Evolutionary conservation across 495 filamentous ascomycete species (phyloP), one percentile per base, ranked within the genome.

Genomic region (Neurospora sp.): DNA sequence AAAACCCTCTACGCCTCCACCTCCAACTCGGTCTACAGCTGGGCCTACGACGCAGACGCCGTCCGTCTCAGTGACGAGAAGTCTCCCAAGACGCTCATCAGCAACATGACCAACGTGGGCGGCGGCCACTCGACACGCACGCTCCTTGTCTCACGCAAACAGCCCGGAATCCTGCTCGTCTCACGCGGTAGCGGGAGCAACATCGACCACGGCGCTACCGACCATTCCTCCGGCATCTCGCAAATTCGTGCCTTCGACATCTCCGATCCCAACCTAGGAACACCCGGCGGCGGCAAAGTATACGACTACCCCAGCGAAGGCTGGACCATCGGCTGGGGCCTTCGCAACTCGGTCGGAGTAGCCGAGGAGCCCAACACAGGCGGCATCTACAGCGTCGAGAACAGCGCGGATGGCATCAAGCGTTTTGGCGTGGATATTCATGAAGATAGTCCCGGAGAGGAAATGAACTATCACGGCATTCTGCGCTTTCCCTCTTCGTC

Each of bases 341-440:
- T 94, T 31, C 85, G 92, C 20, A 93, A 93, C 79, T 86, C 86
- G 2, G 91, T 93, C 22, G 91, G 92, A 18, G 78, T 93, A 4
- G 89, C 80, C 61, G 75, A 90, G 77, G 83, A 90, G 69, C 85
- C 87, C 45, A 71, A 80, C 35, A 83, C 77, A 1, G 85, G 87
- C 27, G 84, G 83, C 39, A 81, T 94, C 74, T 94, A 86, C 82
- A 86, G 84, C 8, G 91, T 94, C 20, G 92, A 94, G 78, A 94
- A 94, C 76, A 89, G 86, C 39, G 89, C 86, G 4, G 91, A 94
- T 76, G 70, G 91, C 8, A 82, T 93, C n/a, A 74, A 70, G 9
- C 84, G 91, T 12, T 41, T 47, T 0, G 85, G 85, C 1, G 72
- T 80, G 22, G 90, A 93, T 73, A 86, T 93, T 42, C 90, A 92